Base-by-base conservation (phyloP, 345 rosid species). In the Triadica sebifera region DNA sequence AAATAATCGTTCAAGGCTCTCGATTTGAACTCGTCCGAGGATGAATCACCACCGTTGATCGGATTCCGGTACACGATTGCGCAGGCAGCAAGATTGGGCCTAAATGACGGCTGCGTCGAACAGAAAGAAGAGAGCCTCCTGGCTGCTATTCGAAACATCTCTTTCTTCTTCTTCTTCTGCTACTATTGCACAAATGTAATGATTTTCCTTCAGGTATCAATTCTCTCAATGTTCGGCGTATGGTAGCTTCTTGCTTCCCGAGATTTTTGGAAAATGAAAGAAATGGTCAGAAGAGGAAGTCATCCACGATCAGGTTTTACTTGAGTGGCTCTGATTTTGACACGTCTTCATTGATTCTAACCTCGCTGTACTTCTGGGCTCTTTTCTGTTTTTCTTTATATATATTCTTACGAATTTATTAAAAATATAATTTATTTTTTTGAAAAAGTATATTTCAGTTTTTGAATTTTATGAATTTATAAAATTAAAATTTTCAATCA, bases 81-180 rank as follows among this genome's bases (percentile, higher is more conserved):
- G 20, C 81, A 46, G 25, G 79, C 71, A 60, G 74, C 75, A 49
- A 75, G 85, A 37, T 19, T 25, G 55, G 85, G 75, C 82, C 81
- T 76, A 85, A 83, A 80, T 46, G 83, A 71, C n/a, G 85, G 65
- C 4, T 73, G 67, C 56, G 74, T 38, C 24, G 85, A 81, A 5
- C 80, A 74, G 17, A 77, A 74, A 58, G 85, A 80, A 51, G 83
- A 78, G 47, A 88, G 78, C 83, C 88, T 85, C 81, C 85, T 81
- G 63, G 77, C 79, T 19, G 86, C 86, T 3, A 78, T 83, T 62
- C 89, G 72, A 77, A 86, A 74, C 91, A 88, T 88, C 67, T 75
- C 78, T 57, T 51, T 11, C 70, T 6, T 24, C 25, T 6, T 24
- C 25, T 17, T 45, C 70, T 63, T 15, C 24, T 56, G 16, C 11